These are phyloP conservation scores for Phialocephala subalpina DNA, from an alignment of 2,329 filamentous ascomycete species.

Conservation along the genomic window DNA sequence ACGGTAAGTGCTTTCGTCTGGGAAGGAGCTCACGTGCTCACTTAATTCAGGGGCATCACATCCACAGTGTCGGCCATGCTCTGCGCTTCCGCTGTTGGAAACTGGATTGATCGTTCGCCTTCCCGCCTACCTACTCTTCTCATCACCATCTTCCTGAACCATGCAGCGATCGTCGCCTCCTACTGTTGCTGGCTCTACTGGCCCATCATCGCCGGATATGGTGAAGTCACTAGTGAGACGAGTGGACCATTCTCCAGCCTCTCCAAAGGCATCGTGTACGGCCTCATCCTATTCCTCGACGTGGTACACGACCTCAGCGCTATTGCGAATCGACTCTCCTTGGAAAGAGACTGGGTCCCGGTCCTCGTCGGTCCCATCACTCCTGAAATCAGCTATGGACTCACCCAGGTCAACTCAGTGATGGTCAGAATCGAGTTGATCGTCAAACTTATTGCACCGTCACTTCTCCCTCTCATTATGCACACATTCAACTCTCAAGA, in stretches of 20 bases:
- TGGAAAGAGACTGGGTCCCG: conserved; percentile 53
- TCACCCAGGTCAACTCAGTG: conserved; percentile 52
- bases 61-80: conserved; percentile 47
- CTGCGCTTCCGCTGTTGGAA: conserved; percentile 48
- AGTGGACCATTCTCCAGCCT: conserved; percentile 20
- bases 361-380: conserved; percentile 41
- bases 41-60: conserved; percentile 36
- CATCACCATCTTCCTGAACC: conserved; percentile 48
- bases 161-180: conserved; percentile 46
- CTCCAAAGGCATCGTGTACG: conserved; percentile 37
- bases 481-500: conserved; percentile 53
- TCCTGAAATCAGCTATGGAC: conserved; percentile 43
- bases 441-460: conserved; percentile 60
- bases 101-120: conserved; percentile 49
- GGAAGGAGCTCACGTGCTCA: conserved; percentile 25
- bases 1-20: conserved; percentile 39
- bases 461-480: conserved; percentile 53
- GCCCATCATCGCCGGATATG: conserved; percentile 42
- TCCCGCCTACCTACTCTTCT: conserved; percentile 47
- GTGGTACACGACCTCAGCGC: conserved; percentile 50
- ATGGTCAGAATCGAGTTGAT: conserved; percentile 63
- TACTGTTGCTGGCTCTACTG: conserved; percentile 47
- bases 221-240: not conserved
- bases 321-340: conserved; percentile 50
- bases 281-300: conserved; percentile 46